A percentile compares a stretch with the other conserved stretches of the same genome.
These are phyloP conservation scores for Penicillium taxi DNA, from an alignment of 495 filamentous ascomycete species.

Conservation along the genomic window DNA sequence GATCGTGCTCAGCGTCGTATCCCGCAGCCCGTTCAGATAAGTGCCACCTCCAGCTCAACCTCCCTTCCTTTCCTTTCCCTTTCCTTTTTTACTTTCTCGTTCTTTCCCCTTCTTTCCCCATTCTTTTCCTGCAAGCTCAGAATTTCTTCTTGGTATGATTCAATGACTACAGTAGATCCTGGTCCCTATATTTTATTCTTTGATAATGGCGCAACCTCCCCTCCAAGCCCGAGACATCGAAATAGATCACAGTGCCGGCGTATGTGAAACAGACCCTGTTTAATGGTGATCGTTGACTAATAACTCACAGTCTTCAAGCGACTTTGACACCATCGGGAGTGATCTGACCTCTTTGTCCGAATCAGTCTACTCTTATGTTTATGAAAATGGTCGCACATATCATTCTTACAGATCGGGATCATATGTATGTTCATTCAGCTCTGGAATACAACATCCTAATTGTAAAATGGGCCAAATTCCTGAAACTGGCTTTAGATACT, in stretches of 20 bases:
- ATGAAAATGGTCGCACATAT: slow-evolving; percentile 24
- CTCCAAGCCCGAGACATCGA: slow-evolving; percentile 4
- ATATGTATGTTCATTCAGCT: slow-evolving; percentile 8
- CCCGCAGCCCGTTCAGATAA: no score
- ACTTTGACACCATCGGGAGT: slow-evolving; percentile 10
- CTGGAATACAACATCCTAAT: not conserved
- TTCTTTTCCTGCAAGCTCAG: no score
- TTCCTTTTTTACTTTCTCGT: slow-evolving; percentile 1
- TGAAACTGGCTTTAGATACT: slow-evolving; percentile 6
- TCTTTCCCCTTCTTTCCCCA: not conserved
- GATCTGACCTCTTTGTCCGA: slow-evolving; percentile 18
- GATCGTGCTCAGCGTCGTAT: no score
- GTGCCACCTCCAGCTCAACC: no score
- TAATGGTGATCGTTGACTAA: not conserved
- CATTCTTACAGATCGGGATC: slow-evolving; percentile 16
- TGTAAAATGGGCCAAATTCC: not conserved
- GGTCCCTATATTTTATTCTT: not conserved
- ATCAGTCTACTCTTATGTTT: slow-evolving; percentile 16
- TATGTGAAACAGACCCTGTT: slow-evolving; percentile 3
- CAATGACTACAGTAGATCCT: not conserved
- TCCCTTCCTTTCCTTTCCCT: not conserved
- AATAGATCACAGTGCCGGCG: slow-evolving; percentile 10
- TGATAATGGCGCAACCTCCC: not conserved
- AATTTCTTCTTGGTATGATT: no score
- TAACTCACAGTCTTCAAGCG: slow-evolving; percentile 6